Base-by-base conservation (phyloP, 108 stramenopile genomes). In the Skeletonema menzelii region DNA sequence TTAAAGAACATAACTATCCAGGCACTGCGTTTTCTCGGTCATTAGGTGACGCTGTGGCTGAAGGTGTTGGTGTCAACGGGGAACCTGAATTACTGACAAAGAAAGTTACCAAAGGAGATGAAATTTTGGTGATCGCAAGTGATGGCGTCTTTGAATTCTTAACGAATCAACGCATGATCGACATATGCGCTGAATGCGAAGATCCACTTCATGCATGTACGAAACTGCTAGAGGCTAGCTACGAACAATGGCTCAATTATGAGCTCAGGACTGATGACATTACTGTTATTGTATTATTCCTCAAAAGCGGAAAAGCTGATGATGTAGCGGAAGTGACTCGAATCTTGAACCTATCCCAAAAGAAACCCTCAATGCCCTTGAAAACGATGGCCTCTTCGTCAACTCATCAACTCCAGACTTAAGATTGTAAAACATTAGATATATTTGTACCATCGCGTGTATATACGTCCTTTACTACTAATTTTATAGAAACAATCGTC, bases 231-330 rank as follows among this genome's bases (percentile, higher is more conserved):
- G 95, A 88, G 12, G 97, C 97, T 65, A 88, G 96, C 42, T 99
- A 97, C 72, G 92, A 98, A 49, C 65, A 97, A 53, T 99, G 99
- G 99, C 81, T 98, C 42, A 95, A 97, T 64, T 97, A 96, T 66
- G 99, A 99, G 75, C 82, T 97, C 30, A 87, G 99, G 62, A 98
- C 99, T 8, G 99, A 99, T 74, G 99, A 99, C 65, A 99, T 99
- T 57, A 99, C 96, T 42, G 94, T 95, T 68, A 97, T 96, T 87
- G 86, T 85, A 40, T 91, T 94, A 8, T 95, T 91, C 69, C 72
- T 95, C 10, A 30, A 64, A 20, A 57, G 63, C 30, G 8, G 24
- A 10, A 24, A 31, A 14, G 71, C 42, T 11, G 67, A 70, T 12
- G 56, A 64, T 2, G 10, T 53, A 24, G 22, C 8, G 3, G 49